Evolutionary conservation across 2,329 filamentous ascomycete species (phyloP), one percentile per base, ranked within the genome.

Genomic region (Camillea tinctor): DNA sequence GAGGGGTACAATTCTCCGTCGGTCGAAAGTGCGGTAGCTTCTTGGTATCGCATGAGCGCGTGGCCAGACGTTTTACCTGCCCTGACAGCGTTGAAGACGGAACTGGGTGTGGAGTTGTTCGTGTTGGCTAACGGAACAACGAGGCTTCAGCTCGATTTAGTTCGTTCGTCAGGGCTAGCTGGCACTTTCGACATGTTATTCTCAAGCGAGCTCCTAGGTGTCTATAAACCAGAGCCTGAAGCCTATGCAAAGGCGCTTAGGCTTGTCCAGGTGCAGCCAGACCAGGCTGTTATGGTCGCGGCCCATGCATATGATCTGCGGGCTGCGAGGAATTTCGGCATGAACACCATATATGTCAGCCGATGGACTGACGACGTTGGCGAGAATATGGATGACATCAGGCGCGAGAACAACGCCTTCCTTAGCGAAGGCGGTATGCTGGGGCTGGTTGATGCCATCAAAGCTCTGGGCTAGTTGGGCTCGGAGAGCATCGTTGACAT

Each of bases 61-160:
- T 86, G 83, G 83, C 77, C 78, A 0, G 82, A 86, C 55, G 80
- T 84, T 1, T 50, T 62, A 0, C 60, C 69, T 2, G 81, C 80
- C 0, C 71, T 85, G 1, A 56, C 71, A 1, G 65, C 65, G 0
- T 69, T 85, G 15, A 68, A 68, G 1, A 70, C 75, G 15, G 68
- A 72, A 1, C 65, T 73, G 2, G 74, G 73, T 1, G 70, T 76
- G 6, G 77, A 81, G 60, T 68, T 80, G 0, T 80, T 82, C 56
- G 82, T 85, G 4, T 76, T 80, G 53, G 83, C 82, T 5, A 86
- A 86, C 59, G 83, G 83, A 0, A 84, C 81, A 0, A 81, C 79
- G 1, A 76, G 83, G 17, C 72, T 85, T 1, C 83, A 85, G 63
- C 76, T 86, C 2, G 81, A 86, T 65, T 73, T 86, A 2, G 72